Conservation (phyloP, 1,284 basidiomycete species). For the Cryptococcus floricola region DNA sequence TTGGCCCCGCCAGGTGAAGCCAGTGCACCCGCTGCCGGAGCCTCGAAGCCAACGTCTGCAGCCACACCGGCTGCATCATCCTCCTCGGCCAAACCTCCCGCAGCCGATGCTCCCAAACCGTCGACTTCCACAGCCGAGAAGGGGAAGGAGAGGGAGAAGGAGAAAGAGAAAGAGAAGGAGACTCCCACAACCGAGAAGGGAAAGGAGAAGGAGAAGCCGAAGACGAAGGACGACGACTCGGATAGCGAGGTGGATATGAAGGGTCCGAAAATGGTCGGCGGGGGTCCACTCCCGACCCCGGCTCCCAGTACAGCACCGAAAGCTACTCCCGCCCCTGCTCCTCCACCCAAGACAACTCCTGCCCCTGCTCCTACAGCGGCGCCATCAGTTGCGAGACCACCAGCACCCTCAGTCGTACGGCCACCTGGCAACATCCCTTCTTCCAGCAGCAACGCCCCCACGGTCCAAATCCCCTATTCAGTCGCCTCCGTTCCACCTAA, state of each 20-base stretch:
- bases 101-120: not conserved
- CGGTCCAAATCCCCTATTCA: not conserved
- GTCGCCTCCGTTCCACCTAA: constrained; percentile 11
- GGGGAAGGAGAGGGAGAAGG: not conserved
- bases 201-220: not conserved
- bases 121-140: not conserved
- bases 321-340: not conserved
- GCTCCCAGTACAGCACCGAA: not conserved
- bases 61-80: not conserved
- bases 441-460: constrained; percentile 3
- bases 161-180: not conserved
- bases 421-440: not conserved
- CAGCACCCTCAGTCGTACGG: not conserved
- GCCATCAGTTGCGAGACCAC: not conserved
- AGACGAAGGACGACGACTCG: constrained; percentile 15
- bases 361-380: not conserved
- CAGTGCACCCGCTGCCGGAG: not conserved
- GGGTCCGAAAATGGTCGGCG: constrained; percentile 36
- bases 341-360: not conserved
- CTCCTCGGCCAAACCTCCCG: not conserved
- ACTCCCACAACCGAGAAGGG: no score
- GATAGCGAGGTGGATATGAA: constrained; percentile 36
- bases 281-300: constrained; percentile 17
- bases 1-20: constrained; percentile 3
- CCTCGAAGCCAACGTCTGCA: not conserved